Evolutionary conservation across 2,329 filamentous ascomycete genomes (phyloP).

Genomic region (Ceratocystis colombiana): DNA sequence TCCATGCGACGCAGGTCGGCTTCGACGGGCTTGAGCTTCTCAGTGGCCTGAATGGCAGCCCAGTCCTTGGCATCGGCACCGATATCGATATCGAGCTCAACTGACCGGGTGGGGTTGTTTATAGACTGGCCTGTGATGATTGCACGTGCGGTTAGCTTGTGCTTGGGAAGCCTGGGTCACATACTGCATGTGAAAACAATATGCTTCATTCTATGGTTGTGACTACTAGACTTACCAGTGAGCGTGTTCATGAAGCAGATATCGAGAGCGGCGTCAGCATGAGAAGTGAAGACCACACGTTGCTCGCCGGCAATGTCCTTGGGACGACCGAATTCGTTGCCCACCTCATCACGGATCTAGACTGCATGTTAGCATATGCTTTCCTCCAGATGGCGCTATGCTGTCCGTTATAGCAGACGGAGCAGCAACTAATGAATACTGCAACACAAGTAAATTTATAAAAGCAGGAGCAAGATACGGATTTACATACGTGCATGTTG

Average conservation of each 20-base stretch:
- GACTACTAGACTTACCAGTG: conserved; percentile 44
- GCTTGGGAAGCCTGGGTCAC: not conserved
- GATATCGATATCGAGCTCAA: conserved; percentile 93
- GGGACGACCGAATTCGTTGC: conserved; percentile 89
- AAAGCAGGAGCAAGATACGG: not conserved
- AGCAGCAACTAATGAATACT: not conserved
- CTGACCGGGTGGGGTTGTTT: conserved; percentile 51
- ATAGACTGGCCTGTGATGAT: conserved; percentile 29
- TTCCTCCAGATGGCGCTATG: not conserved
- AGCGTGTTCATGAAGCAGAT: conserved; percentile 90
- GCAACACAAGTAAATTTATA: not conserved
- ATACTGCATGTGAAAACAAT: not conserved
- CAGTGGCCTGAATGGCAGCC: conserved; percentile 87
- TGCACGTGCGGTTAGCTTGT: conserved; percentile 8
- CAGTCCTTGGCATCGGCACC: conserved; percentile 96
- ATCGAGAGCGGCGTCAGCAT: conserved; percentile 85
- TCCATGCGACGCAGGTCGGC: conserved; percentile 87
- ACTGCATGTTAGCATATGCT: conserved; percentile 24
- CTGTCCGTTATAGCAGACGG: not conserved
- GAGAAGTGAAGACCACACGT: conserved; percentile 86
- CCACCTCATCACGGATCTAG: conserved; percentile 87
- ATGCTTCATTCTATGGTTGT: no score
- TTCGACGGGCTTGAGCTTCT: conserved; percentile 97
- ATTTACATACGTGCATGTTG: conserved; percentile 71
- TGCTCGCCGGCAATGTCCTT: conserved; percentile 88